These are phyloP conservation scores for Penicillium odoratum DNA, from an alignment of 495 filamentous ascomycete species.

Conservation along the genomic window DNA sequence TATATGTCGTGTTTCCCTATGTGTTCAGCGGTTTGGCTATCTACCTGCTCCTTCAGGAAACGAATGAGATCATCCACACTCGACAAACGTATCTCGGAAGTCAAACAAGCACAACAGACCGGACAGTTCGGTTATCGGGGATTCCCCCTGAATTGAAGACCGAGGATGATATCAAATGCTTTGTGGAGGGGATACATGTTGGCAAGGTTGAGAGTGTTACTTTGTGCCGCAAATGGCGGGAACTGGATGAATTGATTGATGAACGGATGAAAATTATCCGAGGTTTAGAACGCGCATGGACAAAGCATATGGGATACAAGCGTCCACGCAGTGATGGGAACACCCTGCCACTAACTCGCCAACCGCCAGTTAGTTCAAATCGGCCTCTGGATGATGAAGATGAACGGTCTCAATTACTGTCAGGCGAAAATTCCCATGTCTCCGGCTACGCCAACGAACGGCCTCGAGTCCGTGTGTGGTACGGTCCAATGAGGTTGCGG, in stretches of 20 bases:
- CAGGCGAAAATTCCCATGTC: slow-evolving; percentile 36
- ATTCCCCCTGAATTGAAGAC: slow-evolving; percentile 79
- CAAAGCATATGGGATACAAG: slow-evolving; percentile 60
- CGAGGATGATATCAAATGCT: slow-evolving; percentile 80
- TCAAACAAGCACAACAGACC: slow-evolving; percentile 90
- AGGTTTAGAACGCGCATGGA: slow-evolving; percentile 84
- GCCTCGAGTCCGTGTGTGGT: slow-evolving; percentile 74
- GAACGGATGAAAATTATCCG: slow-evolving; percentile 63
- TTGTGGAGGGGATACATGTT: slow-evolving; percentile 84
- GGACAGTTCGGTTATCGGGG: slow-evolving; percentile 87
- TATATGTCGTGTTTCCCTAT: slow-evolving; percentile 88
- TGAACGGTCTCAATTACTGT: slow-evolving; percentile 55
- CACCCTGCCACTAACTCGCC: slow-evolving; percentile 50
- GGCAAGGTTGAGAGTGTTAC: slow-evolving; percentile 92
- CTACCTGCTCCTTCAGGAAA: slow-evolving; percentile 81
- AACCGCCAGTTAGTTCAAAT: slow-evolving; percentile 42
- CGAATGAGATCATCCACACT: slow-evolving; percentile 75
- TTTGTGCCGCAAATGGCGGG: slow-evolving; percentile 83
- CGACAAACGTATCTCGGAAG: slow-evolving; percentile 90
- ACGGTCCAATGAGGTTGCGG: slow-evolving; percentile 72
- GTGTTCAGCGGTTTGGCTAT: slow-evolving; percentile 79
- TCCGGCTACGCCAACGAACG: slow-evolving; percentile 49
- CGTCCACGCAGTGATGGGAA: slow-evolving; percentile 48
- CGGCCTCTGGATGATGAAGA: slow-evolving; percentile 41
- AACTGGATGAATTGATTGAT: slow-evolving; percentile 74